phyloP scores from a whole-genome alignment of 371 early-diverging fungal species.

The Fennellomyces sp. region DNA sequence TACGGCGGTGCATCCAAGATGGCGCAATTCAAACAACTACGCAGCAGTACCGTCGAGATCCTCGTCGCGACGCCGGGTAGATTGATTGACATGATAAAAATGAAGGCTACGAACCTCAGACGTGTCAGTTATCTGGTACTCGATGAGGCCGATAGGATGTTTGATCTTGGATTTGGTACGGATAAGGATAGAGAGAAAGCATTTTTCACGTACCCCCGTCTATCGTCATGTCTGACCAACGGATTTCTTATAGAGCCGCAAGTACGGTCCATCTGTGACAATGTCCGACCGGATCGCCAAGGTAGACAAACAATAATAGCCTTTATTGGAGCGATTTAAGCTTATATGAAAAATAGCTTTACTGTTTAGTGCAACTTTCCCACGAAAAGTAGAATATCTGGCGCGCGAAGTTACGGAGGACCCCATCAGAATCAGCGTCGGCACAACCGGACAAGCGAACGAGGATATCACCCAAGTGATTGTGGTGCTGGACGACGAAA shows the following conservation, averaged over 20 bases:
- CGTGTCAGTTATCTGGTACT: slow-evolving; percentile 92
- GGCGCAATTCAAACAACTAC: slow-evolving; percentile 88
- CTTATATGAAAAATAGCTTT: slow-evolving; percentile 58
- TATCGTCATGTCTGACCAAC: too few relatives aligned
- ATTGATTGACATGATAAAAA: slow-evolving; percentile 93
- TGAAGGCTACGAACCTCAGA: slow-evolving; percentile 84
- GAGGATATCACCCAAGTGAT: slow-evolving; percentile 79
- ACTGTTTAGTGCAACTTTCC: slow-evolving; percentile 99
- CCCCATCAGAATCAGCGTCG: slow-evolving; percentile 86
- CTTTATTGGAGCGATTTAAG: not conserved
- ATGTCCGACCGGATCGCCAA: slow-evolving; percentile 79
- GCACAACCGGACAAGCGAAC: slow-evolving; percentile 73
- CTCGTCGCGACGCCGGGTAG: slow-evolving; percentile 96
- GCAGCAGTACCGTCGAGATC: slow-evolving; percentile 84
- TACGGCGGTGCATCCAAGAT: slow-evolving; percentile 93
- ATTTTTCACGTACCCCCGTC: too few relatives aligned
- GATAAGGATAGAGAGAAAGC: too few relatives aligned
- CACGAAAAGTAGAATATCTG: slow-evolving; percentile 90
- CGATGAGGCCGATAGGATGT: slow-evolving; percentile 96
- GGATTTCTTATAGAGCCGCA: slow-evolving; percentile 92
- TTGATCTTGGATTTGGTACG: slow-evolving; percentile 95
- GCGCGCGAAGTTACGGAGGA: slow-evolving; percentile 92
- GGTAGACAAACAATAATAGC: slow-evolving; percentile 38
- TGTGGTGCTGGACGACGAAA: slow-evolving; percentile 63
- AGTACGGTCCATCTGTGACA: slow-evolving; percentile 93